Evolutionary conservation across 805 yeast species (phyloP).

Genomic region (Ogataea saltuana): DNA sequence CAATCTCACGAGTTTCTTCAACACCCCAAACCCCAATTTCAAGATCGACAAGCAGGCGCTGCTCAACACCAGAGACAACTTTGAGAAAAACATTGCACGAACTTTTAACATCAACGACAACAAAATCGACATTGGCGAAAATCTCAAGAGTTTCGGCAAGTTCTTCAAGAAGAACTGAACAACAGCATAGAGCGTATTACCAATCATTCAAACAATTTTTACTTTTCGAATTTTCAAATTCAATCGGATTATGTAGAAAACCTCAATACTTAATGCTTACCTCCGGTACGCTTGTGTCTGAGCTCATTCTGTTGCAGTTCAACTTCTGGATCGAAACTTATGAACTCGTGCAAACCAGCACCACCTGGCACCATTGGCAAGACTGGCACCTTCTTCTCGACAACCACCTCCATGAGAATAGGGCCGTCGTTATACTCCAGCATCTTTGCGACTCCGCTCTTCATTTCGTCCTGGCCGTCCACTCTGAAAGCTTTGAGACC

Average conservation of each 20-base stretch:
- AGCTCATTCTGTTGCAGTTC: slow-evolving; percentile 69
- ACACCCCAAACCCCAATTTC: slow-evolving; percentile 23
- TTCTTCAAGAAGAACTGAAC: slow-evolving; percentile 43
- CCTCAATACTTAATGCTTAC: slow-evolving; percentile 49
- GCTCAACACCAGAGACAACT: slow-evolving; percentile 43
- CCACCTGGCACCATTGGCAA: slow-evolving; percentile 99
- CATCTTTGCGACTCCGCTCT: slow-evolving; percentile 61
- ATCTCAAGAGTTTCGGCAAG: slow-evolving; percentile 62
- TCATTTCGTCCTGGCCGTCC: slow-evolving; percentile 64
- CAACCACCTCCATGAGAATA: slow-evolving; percentile 83
- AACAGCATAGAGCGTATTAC: too few species aligned
- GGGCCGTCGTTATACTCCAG: slow-evolving; percentile 76
- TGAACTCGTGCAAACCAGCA: slow-evolving; percentile 89
- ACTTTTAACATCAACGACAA: slow-evolving; percentile 51
- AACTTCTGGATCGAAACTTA: slow-evolving; percentile 78
- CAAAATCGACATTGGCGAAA: slow-evolving; percentile 67
- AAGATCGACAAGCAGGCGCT: slow-evolving; percentile 33
- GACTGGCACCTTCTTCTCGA: slow-evolving; percentile 93
- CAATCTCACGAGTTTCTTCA: slow-evolving; percentile 21
- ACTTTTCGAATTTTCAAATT: neutral
- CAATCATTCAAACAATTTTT: too few species aligned
- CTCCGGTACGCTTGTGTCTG: slow-evolving; percentile 72
- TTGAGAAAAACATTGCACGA: slow-evolving; percentile 46
- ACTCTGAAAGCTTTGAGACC: slow-evolving; percentile 82
- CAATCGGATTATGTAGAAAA: neutral